These are phyloP conservation scores for Lophiostoma macrostomum DNA, from an alignment of 495 filamentous ascomycete species.

Conservation along the genomic window DNA sequence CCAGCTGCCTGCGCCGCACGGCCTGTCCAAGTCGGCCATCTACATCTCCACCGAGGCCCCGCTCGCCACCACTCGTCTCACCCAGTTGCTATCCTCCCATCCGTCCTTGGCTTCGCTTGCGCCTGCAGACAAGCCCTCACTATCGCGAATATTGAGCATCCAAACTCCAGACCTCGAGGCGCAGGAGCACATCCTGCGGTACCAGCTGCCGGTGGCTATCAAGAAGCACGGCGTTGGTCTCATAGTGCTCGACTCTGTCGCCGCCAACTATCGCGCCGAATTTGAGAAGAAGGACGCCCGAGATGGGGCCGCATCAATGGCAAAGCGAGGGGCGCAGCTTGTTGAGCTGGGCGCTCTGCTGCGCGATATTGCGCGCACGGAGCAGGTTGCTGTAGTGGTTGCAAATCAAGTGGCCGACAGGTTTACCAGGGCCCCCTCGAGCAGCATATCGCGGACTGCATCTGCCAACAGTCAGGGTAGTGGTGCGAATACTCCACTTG, in stretches of 20 bases:
- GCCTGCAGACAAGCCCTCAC: constrained; percentile 54
- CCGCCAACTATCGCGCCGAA: constrained; percentile 92
- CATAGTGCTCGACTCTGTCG: constrained; percentile 82
- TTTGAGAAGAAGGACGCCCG: constrained; percentile 54
- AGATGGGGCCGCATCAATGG: constrained; percentile 48
- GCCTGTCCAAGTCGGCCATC: constrained; percentile 65
- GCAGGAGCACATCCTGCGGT: constrained; percentile 91
- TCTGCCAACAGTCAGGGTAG: constrained; percentile 29
- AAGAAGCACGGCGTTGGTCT: constrained; percentile 70
- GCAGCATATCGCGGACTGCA: constrained; percentile 10
- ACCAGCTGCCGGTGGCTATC: constrained; percentile 85
- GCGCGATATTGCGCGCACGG: constrained; percentile 65
- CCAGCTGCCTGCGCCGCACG: constrained; percentile 72
- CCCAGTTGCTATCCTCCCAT: constrained; percentile 70
- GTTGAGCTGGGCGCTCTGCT: constrained; percentile 72
- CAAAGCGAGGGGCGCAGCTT: constrained; percentile 63
- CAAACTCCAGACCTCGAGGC: constrained; percentile 88
- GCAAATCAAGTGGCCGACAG: constrained; percentile 96
- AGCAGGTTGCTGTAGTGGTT: constrained; percentile 80
- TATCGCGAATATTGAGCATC: constrained; percentile 70
- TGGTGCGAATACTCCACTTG: too few species aligned
- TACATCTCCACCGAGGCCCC: constrained; percentile 96
- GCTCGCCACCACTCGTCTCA: constrained; percentile 73
- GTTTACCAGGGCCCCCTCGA: constrained; percentile 46
- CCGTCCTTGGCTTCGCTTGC: constrained; percentile 53